A percentile compares a stretch with the other conserved stretches of the same genome.
These are phyloP conservation scores for Carpinus fangiana DNA, from an alignment of 306 rosid species.

Conservation along the genomic window DNA sequence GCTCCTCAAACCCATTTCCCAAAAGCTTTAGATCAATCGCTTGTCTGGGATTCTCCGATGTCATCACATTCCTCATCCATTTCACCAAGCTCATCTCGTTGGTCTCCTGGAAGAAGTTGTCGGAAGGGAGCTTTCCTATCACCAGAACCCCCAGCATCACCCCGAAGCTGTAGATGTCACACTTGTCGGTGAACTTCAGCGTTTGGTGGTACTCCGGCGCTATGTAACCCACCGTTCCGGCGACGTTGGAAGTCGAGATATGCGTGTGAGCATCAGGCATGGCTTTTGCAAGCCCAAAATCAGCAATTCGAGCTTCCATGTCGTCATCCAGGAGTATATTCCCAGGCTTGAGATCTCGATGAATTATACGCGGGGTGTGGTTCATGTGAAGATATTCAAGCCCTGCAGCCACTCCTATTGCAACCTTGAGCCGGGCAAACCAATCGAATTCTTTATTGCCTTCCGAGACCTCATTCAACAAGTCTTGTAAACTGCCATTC, in stretches of 20 bases:
- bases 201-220: slow-evolving; percentile 94
- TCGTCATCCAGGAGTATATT: slow-evolving; percentile 81
- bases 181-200: slow-evolving; percentile 83
- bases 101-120: slow-evolving; percentile 60
- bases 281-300: slow-evolving; percentile 91
- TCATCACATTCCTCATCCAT: slow-evolving; percentile 72
- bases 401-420: slow-evolving; percentile 74
- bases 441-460: slow-evolving; percentile 62
- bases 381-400: slow-evolving; percentile 81
- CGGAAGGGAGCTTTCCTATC: slow-evolving; percentile 77
- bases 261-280: slow-evolving; percentile 79
- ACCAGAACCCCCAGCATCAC: slow-evolving; percentile 79
- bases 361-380: slow-evolving; percentile 75
- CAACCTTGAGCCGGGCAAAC: slow-evolving; percentile 62
- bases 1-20: slow-evolving; percentile 77
- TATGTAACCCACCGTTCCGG: slow-evolving; percentile 83
- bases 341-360: slow-evolving; percentile 82
- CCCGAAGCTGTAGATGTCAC: slow-evolving; percentile 87
- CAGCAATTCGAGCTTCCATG: slow-evolving; percentile 90
- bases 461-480: slow-evolving; percentile 26
- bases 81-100: slow-evolving; percentile 77
- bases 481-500: slow-evolving; percentile 82
- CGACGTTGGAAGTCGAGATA: slow-evolving; percentile 64
- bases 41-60: slow-evolving; percentile 58
- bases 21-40: slow-evolving; percentile 60